Evolutionary conservation across 345 rosid genomes (phyloP), one percentile per base, ranked within the genome.

Genomic region (Gossypium australe): DNA sequence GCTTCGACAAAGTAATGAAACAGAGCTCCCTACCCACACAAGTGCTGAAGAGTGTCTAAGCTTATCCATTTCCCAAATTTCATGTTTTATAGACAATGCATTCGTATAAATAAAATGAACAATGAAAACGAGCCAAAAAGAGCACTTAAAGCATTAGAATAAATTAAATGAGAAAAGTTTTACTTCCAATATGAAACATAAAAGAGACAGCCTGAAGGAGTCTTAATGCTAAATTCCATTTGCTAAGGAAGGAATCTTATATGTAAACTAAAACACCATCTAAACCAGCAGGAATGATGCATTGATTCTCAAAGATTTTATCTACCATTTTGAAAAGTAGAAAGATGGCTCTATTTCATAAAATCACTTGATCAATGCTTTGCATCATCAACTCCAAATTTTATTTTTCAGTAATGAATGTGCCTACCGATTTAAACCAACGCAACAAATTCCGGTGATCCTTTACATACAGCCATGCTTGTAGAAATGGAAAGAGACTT

Each of bases 401-500:
- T 20, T 78, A 78, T 3, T 78, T 83, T 75, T 85, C 89, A 44
- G 69, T 87, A 34, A 95, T 78, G 77, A 83, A 88, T 22, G 75
- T 61, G 77, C 94, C 99, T 74, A 91, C 93, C n/a, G 88, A 77
- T 82, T 88, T 89, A 78, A 93, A 95, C 92, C 92, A 95, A 5
- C 87, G 88, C 82, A 90, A 57, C 70, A 95, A 83, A 76, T 84
- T 87, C 34, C 92, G 82, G 69, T 90, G 94, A 60, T 91, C 97
- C 85, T 93, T 95, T 41, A 93, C 96, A 61, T 93, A 95, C 9
- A 95, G 83, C 95, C 97, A 95, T 1, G 97, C 96, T 73, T 88
- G 99, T 79, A 95, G 94, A 83, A 95, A 95, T 34, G 82, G 88
- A 80, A 95, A 95, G 52, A 91, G 96, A 80, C 76, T 75, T 83